Evolutionary conservation across 139 green algal species (phyloP).

Genomic region (Chara braunii): DNA sequence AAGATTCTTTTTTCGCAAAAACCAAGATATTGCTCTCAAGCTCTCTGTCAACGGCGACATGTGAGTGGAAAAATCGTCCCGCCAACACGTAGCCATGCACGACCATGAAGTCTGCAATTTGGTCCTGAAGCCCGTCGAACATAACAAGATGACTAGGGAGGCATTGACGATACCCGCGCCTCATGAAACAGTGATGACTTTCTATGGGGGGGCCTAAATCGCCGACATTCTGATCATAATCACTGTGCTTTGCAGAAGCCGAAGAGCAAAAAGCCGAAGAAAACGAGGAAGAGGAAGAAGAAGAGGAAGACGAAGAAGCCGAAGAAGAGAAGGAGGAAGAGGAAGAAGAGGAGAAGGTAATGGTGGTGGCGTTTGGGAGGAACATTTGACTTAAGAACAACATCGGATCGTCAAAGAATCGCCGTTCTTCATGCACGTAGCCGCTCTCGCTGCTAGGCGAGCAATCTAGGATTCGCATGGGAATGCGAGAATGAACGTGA

Average conservation of each 20-base stretch:
- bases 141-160: constrained; percentile 1
- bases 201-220: too few species aligned
- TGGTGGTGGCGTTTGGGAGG: neutral
- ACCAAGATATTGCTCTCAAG: constrained; percentile 8
- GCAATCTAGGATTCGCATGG: constrained; percentile 18
- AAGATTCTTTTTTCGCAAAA: neutral
- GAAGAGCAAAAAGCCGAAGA: neutral
- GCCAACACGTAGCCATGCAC: neutral
- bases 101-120: constrained; percentile 1
- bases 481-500: neutral
- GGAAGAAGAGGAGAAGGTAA: neutral
- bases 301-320: neutral
- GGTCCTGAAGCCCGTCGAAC: neutral
- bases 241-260: neutral
- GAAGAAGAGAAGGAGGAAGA: neutral
- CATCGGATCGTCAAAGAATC: neutral
- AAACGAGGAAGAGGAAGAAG: neutral
- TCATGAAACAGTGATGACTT: neutral
- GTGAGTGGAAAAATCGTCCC: constrained; percentile 7
- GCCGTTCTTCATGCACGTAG: neutral
- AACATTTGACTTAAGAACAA: neutral
- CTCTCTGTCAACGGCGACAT: constrained; percentile 14
- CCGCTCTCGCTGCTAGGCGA: neutral
- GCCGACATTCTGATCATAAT: too few species aligned
- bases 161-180: neutral